phyloP scores from a whole-genome alignment of 2,329 filamentous ascomycete genomes.

The Botryotinia globosa region DNA sequence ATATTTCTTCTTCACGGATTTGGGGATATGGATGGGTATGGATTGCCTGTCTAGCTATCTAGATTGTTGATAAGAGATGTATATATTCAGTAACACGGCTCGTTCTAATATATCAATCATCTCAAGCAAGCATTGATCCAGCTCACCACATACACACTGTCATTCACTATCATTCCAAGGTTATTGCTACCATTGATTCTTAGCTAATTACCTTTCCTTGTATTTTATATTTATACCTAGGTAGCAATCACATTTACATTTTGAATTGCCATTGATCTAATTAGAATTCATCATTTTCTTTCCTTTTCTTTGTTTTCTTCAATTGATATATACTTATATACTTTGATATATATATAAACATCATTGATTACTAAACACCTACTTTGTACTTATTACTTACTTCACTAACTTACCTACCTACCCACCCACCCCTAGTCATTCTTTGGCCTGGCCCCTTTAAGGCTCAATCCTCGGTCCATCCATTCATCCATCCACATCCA shows the following conservation, averaged over 20 bases:
- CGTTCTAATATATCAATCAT: background rate
- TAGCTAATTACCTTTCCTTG: too few relatives aligned
- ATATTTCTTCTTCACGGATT: background rate
- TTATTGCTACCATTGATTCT: background rate
- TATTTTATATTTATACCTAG: background rate
- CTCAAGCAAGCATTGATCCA: background rate
- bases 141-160: background rate
- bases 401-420: too few relatives aligned
- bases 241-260: too few relatives aligned
- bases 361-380: too few relatives aligned
- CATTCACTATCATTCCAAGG: too few relatives aligned
- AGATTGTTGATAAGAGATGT: background rate
- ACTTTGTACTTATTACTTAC: too few relatives aligned
- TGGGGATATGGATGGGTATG: background rate
- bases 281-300: background rate
- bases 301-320: background rate
- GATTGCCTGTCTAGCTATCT: too few relatives aligned
- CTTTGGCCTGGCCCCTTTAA: slow-evolving; percentile 3
- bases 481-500: too few relatives aligned
- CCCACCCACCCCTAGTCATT: background rate
- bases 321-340: background rate
- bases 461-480: slow-evolving; percentile 5
- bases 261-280: background rate
- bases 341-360: background rate
- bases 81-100: background rate